These are phyloP conservation scores for Hypoxylon fragiforme DNA, from an alignment of 495 filamentous ascomycete genomes.

Conservation along the genomic window DNA sequence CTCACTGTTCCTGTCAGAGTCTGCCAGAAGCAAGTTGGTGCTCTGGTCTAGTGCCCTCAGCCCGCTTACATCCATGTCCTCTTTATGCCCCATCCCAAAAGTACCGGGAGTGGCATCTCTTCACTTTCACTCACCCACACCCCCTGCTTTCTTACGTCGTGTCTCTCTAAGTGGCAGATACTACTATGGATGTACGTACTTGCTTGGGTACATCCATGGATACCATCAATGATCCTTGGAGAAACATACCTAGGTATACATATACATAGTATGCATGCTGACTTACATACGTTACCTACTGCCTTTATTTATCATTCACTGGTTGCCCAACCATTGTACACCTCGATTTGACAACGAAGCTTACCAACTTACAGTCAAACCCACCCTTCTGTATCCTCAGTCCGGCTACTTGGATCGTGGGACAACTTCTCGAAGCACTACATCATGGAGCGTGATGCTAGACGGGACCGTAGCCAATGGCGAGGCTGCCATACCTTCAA, in stretches of 20 bases:
- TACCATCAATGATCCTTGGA: too few relatives aligned
- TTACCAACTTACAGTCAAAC: conserved; percentile 59
- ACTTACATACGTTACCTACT: not conserved
- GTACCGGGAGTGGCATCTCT: conserved; percentile 23
- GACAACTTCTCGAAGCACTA: conserved; percentile 83
- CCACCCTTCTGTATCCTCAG: conserved; percentile 65
- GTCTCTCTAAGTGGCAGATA: conserved; percentile 17
- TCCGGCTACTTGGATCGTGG: conserved; percentile 88
- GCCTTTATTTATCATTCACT: conserved; percentile 19
- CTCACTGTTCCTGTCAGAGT: conserved; percentile 33
- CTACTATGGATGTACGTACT: too few relatives aligned
- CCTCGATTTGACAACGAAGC: conserved; percentile 31
- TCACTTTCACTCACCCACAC: too few relatives aligned
- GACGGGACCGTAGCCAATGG: conserved; percentile 74
- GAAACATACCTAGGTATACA: not conserved
- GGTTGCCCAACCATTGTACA: conserved; percentile 12
- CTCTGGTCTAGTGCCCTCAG: conserved; percentile 20
- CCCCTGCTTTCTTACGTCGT: conserved; percentile 20
- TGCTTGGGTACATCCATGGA: too few relatives aligned
- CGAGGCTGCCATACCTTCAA: conserved; percentile 81
- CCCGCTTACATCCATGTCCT: conserved; percentile 26
- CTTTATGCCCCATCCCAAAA: conserved; percentile 24
- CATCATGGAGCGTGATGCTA: conserved; percentile 74
- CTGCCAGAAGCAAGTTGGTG: conserved; percentile 25
- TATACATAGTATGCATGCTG: conserved; percentile 4